These are phyloP conservation scores for Chlorella sp. DNA, from an alignment of 139 green algal genomes.

Conservation along the genomic window DNA sequence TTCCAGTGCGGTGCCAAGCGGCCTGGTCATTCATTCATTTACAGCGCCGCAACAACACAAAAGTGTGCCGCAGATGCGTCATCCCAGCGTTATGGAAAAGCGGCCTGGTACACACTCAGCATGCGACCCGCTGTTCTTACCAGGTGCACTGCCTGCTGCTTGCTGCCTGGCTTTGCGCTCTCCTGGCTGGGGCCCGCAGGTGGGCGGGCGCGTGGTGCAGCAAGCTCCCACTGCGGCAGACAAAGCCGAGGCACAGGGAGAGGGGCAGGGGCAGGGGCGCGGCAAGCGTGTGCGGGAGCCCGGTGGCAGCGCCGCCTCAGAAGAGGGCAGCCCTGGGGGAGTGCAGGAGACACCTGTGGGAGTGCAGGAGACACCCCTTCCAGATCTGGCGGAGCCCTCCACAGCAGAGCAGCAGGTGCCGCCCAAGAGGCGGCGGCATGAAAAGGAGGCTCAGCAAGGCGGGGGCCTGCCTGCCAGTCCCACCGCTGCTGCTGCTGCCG, in stretches of 20 bases:
- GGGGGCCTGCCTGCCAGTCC: background rate
- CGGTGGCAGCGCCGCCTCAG: background rate
- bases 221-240: background rate
- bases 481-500: background rate
- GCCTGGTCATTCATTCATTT: too few relatives aligned
- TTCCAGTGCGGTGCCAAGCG: too few relatives aligned
- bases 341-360: background rate
- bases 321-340: background rate
- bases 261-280: background rate
- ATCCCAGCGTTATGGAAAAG: too few relatives aligned
- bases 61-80: too few relatives aligned
- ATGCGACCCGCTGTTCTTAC: too few relatives aligned
- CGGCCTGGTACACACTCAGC: too few relatives aligned
- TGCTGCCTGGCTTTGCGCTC: background rate
- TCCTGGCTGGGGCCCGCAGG: background rate
- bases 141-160: too few relatives aligned
- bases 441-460: background rate
- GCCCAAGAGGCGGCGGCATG: conserved; percentile 1
- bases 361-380: background rate
- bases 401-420: background rate
- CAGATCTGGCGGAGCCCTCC: background rate
- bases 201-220: conserved; percentile 12
- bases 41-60: too few relatives aligned
- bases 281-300: background rate
- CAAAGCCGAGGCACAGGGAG: background rate